Percentiles rank a stretch among this genome's conserved stretches.
Conservation (phyloP, 768 basidiomycete genomes). For the Favolaschia claudopus region DNA sequence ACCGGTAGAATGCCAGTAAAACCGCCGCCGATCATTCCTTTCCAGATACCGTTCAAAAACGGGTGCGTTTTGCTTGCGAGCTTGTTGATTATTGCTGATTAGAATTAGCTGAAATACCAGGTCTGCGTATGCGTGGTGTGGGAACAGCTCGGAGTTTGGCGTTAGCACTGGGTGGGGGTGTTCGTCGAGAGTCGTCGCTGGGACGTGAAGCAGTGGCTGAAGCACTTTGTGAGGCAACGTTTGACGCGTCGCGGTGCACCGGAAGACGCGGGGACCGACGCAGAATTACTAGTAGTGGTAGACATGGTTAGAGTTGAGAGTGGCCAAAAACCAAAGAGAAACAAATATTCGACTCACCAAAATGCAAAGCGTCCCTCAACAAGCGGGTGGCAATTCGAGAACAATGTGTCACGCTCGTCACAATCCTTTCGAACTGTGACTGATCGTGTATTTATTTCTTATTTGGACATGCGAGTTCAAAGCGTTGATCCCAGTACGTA, state of each 20-base stretch:
- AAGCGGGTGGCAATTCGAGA: not conserved
- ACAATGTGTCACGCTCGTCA: constrained; percentile 5
- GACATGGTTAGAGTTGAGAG: not conserved
- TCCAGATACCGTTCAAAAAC: not conserved
- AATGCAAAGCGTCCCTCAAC: not conserved
- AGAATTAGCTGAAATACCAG: too few species aligned
- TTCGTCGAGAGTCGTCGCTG: too few species aligned
- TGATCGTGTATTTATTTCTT: constrained; percentile 16
- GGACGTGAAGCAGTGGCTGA: too few species aligned
- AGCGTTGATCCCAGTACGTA: too few species aligned
- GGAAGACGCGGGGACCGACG: not conserved
- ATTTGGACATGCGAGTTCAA: too few species aligned
- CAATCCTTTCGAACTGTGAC: constrained; percentile 11
- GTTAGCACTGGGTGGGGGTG: too few species aligned
- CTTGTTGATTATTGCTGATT: not conserved
- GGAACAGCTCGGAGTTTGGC: too few species aligned
- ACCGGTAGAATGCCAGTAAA: not conserved
- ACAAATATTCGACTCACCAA: not conserved
- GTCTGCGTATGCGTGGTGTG: too few species aligned
- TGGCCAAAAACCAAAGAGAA: not conserved
- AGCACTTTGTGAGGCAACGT: too few species aligned
- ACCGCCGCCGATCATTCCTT: not conserved
- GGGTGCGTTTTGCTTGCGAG: not conserved
- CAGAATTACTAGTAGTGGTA: not conserved
- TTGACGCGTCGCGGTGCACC: too few species aligned